Base-by-base conservation (phyloP, 805 yeast species). In the Naumovozyma castellii region DNA sequence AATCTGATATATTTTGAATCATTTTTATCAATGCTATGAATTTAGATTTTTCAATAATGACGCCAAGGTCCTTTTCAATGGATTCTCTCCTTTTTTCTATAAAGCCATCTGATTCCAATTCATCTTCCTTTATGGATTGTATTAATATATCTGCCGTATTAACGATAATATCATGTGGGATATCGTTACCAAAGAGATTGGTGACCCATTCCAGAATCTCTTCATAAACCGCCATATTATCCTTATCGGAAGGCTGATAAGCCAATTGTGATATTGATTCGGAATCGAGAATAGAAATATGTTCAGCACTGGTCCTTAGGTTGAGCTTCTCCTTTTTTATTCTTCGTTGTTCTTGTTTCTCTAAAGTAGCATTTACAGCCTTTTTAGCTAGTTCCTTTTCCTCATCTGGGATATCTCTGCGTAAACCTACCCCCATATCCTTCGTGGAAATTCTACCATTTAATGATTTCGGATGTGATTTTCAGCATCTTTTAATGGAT, bases 391-490 rank as follows among this genome's bases (percentile, higher is more conserved):
- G 19, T 43, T 46, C 48, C 48, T 45, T 56, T 35, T 39, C 48
- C 14, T 40, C 39, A 5, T 39, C 37, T 6, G 36, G 29, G 2
- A 36, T 15, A 2, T 29, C 42, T 1, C 36, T 37, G 0, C 42
- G 35, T 1, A 43, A 51, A 19, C 48, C 44, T 2, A 74, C 50
- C 0, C 94, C 96, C 81, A 87, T 75, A 36, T 85, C 94, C 30
- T 69, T 66, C 39, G 74, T 64, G 3, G 76, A 62, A n/a, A 88
- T 68, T 43, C 70, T 75, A 3, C 94, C 94, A 8, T 67, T 73
- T 54, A 87, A 64, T 0, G 94, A 77, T 42, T 76, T 76, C 0
- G 96, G 95, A 35, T 72, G 76, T 2, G 81, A 76, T 66, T 55
- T 18, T 72, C 77, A 3, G 73, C 75, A 38, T 69, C 75, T 35